Percentiles rank a stretch among this genome's conserved stretches.
phyloP scores from a whole-genome alignment of 78 protist species.

The Tieghemostelium lacteum region DNA sequence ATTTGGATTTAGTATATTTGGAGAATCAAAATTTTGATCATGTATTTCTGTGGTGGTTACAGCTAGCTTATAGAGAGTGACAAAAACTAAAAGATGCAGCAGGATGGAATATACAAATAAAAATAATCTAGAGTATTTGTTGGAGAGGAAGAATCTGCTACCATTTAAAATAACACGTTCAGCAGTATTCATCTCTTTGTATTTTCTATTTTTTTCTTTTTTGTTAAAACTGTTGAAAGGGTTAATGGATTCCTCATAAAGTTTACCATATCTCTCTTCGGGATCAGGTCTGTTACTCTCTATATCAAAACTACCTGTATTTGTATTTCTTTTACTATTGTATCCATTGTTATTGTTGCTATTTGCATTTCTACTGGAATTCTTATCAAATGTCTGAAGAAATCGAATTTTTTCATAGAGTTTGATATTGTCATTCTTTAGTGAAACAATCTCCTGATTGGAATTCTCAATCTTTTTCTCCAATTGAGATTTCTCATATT shows the following conservation, averaged over 20 bases:
- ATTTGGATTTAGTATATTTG: background rate
- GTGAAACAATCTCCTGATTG: constrained; percentile 52
- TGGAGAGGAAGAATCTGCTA: constrained; percentile 81
- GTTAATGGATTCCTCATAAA: constrained; percentile 89
- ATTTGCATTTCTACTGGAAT: background rate
- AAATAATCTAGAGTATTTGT: constrained; percentile 74
- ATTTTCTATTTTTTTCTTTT: constrained; percentile 80
- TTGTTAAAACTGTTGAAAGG: constrained; percentile 87
- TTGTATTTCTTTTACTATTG: constrained; percentile 23
- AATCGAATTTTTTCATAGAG: constrained; percentile 90
- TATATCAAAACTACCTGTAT: background rate
- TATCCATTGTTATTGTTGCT: constrained; percentile 8
- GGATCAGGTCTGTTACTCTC: background rate
- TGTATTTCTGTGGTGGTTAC: constrained; percentile 46
- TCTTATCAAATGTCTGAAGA: constrained; percentile 81
- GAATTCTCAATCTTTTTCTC: constrained; percentile 19
- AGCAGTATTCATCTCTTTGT: constrained; percentile 76
- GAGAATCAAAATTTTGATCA: background rate
- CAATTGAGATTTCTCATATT: constrained; percentile 59
- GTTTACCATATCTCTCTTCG: constrained; percentile 63
- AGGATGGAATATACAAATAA: constrained; percentile 81
- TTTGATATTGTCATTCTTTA: constrained; percentile 88
- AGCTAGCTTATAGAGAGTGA: constrained; percentile 68
- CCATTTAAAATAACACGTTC: constrained; percentile 77
- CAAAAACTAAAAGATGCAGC: constrained; percentile 80